A percentile compares a stretch with the other conserved stretches of the same genome.
Conservation (phyloP, 2,329 filamentous ascomycete genomes). For the Calonectria pauciramosa region DNA sequence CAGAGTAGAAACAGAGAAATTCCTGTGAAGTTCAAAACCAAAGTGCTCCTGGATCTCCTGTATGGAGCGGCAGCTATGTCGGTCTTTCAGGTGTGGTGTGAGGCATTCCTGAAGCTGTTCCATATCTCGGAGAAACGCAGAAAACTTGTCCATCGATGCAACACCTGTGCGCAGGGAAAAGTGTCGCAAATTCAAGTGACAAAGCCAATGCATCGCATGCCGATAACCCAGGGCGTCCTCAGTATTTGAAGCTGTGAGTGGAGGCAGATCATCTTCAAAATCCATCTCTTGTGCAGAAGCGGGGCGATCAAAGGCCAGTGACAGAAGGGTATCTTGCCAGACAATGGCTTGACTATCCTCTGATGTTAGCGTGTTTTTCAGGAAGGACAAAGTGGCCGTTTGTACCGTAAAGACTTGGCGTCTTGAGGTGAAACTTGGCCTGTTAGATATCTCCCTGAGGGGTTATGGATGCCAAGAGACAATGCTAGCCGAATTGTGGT, state of each 20-base stretch:
- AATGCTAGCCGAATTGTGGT: constrained; percentile 34
- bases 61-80: constrained; percentile 23
- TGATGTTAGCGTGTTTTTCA: background rate
- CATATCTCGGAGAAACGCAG: constrained; percentile 10
- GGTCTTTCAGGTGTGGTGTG: background rate
- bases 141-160: background rate
- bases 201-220: constrained; percentile 38
- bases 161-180: background rate
- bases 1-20: constrained; percentile 31
- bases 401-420: constrained; percentile 26
- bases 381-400: fast-evolving
- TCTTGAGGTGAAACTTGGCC: constrained; percentile 13
- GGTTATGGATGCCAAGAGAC: constrained; percentile 32
- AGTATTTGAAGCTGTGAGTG: background rate
- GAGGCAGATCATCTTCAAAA: constrained; percentile 19
- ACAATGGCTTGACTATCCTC: constrained; percentile 30
- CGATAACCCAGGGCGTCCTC: constrained; percentile 16
- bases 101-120: background rate
- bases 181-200: constrained; percentile 17
- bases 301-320: constrained; percentile 33
- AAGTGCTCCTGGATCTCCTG: constrained; percentile 32
- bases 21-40: constrained; percentile 25
- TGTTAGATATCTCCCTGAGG: background rate
- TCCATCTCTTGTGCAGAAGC: constrained; percentile 32
- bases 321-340: constrained; percentile 38